Base-by-base conservation (phyloP, 2,329 filamentous ascomycete genomes). In the Fusarium vanettenii region DNA sequence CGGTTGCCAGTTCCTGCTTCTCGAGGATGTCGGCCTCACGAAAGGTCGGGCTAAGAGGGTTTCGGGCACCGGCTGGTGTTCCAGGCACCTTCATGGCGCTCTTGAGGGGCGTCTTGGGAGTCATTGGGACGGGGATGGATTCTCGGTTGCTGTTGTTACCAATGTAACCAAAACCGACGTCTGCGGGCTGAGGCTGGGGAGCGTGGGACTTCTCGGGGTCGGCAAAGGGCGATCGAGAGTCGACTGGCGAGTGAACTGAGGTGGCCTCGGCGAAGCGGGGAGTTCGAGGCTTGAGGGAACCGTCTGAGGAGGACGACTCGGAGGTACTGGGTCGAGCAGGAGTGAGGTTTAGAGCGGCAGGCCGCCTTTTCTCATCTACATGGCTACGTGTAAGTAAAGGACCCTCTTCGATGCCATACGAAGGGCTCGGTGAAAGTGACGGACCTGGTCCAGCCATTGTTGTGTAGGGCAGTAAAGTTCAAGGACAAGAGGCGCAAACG, bases 81-180 rank as follows among this genome's bases (percentile, higher is more conserved):
- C 95, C 95, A 6, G 96, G 95, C 20, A 94, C 92, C 85, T 91
- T 97, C 88, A 98, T 89, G 64, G 95, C 95, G 83, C 95, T 97
- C 88, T 97, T 97, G 78, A 98, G 89, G 8, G 94, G 94, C 22
- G 94, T 93, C 78, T 89, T 92, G 63, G 94, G 94, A 41, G 92
- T 90, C 87, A 89, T 90, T 69, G 89, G 92, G 81, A 90, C 87
- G 74, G 87, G 87, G 79, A 92, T 88, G 70, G 88, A 85, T 77
- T 92, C 86, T 81, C 86, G 85, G 77, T 50, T 29, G 45, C 25
- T 50, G 45, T 50, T 50, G 16, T 88, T 88, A 78, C 90, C 88
- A 81, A 98, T 93, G 85, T 98, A 98, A 82, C 95, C 95, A 83
- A 98, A 98, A 76, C 95, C 95, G 75, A 98, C 90, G 85, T 98